Evolutionary conservation across 2,329 filamentous ascomycete species (phyloP).

Genomic region (Aspergillus latus): DNA sequence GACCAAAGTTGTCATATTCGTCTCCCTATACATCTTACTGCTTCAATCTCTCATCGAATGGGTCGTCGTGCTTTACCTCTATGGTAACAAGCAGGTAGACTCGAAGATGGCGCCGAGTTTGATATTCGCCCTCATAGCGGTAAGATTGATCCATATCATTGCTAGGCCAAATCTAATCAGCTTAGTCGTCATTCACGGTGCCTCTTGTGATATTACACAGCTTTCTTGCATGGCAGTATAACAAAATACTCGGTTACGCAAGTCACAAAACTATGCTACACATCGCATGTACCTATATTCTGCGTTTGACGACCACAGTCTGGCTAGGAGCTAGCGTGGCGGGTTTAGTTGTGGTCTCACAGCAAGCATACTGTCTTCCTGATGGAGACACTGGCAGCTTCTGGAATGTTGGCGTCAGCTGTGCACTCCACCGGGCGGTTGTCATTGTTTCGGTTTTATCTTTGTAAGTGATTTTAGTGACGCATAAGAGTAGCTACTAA

Average conservation of each 20-base stretch:
- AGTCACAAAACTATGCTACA: conserved; percentile 34
- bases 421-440: conserved; percentile 36
- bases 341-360: conserved; percentile 38
- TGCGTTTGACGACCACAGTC: conserved; percentile 35
- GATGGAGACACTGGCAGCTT: conserved; percentile 26
- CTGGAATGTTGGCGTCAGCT: conserved; percentile 40
- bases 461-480: conserved; percentile 30
- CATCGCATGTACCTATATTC: conserved; percentile 36
- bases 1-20: conserved; percentile 38
- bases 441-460: conserved; percentile 38
- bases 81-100: conserved; percentile 36
- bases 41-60: conserved; percentile 37
- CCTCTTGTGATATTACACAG: conserved; percentile 39
- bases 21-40: conserved; percentile 37
- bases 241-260: conserved; percentile 31
- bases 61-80: conserved; percentile 37
- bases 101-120: conserved; percentile 40
- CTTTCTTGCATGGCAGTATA: conserved; percentile 42
- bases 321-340: conserved; percentile 42
- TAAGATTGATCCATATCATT: conserved; percentile 24
- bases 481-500: background rate
- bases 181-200: conserved; percentile 38
- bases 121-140: conserved; percentile 36
- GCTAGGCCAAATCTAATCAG: background rate
- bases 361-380: conserved; percentile 36